These are phyloP conservation scores for Calonectria henricotiae DNA, from an alignment of 2,329 filamentous ascomycete genomes.

Conservation along the genomic window DNA sequence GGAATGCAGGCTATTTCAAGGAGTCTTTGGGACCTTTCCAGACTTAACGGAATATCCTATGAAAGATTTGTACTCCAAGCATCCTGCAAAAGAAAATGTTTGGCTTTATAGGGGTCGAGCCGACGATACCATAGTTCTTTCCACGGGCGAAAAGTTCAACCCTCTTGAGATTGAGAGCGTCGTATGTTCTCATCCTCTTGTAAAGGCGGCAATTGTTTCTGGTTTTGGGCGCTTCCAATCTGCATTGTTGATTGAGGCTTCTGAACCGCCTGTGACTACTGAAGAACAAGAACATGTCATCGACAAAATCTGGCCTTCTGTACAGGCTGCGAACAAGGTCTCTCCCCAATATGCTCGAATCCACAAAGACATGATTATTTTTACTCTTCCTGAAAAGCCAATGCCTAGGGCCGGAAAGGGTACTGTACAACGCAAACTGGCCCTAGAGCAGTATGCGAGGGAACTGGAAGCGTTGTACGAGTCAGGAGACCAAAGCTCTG, in stretches of 20 bases:
- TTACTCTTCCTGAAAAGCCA: slow-evolving; percentile 61
- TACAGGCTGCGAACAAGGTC: slow-evolving; percentile 62
- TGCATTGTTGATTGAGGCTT: slow-evolving; percentile 49
- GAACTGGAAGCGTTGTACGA: slow-evolving; percentile 37
- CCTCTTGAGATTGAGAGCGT: slow-evolving; percentile 58
- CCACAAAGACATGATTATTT: slow-evolving; percentile 57
- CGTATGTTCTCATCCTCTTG: slow-evolving; percentile 51
- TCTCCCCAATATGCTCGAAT: slow-evolving; percentile 64
- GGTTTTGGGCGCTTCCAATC: slow-evolving; percentile 54
- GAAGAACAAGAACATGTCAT: slow-evolving; percentile 53
- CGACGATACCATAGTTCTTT: slow-evolving; percentile 63
- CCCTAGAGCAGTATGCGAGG: slow-evolving; percentile 31
- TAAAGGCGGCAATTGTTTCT: slow-evolving; percentile 56
- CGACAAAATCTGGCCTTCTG: slow-evolving; percentile 61
- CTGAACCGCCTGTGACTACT: neutral
- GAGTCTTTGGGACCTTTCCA: slow-evolving; percentile 62
- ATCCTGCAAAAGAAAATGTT: slow-evolving; percentile 54
- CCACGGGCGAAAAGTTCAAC: slow-evolving; percentile 63
- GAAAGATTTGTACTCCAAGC: slow-evolving; percentile 62
- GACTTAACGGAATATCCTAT: slow-evolving; percentile 61
- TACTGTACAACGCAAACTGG: slow-evolving; percentile 57
- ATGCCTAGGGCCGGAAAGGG: slow-evolving; percentile 65
- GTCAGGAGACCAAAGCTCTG: neutral
- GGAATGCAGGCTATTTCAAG: slow-evolving; percentile 50
- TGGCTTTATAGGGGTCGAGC: slow-evolving; percentile 59